Conservation (phyloP, 2,329 filamentous ascomycete genomes). For the Hymenotorrendiella dingleyae region DNA sequence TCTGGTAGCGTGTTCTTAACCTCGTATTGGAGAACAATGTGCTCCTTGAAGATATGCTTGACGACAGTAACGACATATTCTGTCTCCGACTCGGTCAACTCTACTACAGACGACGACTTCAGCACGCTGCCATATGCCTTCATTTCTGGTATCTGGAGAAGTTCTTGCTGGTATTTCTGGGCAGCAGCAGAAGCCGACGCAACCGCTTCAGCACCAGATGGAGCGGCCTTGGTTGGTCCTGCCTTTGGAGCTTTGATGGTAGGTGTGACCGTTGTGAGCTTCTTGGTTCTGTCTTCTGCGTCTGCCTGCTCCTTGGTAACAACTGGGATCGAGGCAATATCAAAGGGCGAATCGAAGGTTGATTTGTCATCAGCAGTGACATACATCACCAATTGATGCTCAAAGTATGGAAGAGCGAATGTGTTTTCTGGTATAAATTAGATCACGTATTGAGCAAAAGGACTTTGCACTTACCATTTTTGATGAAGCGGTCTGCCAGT, state of each 20-base stretch:
- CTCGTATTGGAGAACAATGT: slow-evolving; percentile 92
- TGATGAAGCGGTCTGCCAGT: slow-evolving; percentile 79
- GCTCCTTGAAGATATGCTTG: slow-evolving; percentile 98
- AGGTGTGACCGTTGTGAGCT: slow-evolving; percentile 86
- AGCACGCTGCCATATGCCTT: slow-evolving; percentile 83
- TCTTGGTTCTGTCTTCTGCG: slow-evolving; percentile 94
- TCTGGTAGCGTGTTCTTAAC: slow-evolving; percentile 95
- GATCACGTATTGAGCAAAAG: slow-evolving; percentile 14
- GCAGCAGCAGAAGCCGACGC: slow-evolving; percentile 73
- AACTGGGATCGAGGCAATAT: slow-evolving; percentile 83
- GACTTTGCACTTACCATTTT: slow-evolving; percentile 62
- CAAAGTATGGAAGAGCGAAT: slow-evolving; percentile 90
- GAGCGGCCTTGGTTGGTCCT: slow-evolving; percentile 65
- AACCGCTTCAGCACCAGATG: slow-evolving; percentile 64
- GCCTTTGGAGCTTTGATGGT: slow-evolving; percentile 89
- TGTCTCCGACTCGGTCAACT: slow-evolving; percentile 93
- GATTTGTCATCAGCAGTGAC: slow-evolving; percentile 87
- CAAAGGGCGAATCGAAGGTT: slow-evolving; percentile 80
- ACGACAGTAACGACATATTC: slow-evolving; percentile 92
- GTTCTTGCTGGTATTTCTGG: slow-evolving; percentile 82
- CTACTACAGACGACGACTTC: slow-evolving; percentile 80
- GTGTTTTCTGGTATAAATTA: slow-evolving; percentile 64
- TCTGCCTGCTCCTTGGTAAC: slow-evolving; percentile 95
- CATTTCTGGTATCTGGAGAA: slow-evolving; percentile 86
- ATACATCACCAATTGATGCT: slow-evolving; percentile 96